Conservation (phyloP, 2,329 filamentous ascomycete genomes). For the Microcyclospora pomicola region DNA sequence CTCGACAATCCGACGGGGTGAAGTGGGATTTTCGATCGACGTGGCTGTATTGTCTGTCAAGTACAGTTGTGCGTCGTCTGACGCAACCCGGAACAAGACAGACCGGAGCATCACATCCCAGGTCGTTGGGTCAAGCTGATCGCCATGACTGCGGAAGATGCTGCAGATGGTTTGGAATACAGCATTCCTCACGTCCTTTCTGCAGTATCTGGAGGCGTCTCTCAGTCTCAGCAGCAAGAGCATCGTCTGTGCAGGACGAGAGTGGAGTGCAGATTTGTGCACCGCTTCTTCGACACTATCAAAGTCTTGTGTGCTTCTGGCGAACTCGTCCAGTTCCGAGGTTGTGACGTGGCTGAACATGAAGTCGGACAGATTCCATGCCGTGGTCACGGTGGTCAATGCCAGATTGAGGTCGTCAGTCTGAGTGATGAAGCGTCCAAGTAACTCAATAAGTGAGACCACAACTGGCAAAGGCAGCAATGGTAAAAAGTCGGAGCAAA, state of each 20-base stretch:
- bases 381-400: slow-evolving; percentile 87
- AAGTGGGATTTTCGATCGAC: not conserved
- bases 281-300: slow-evolving; percentile 13
- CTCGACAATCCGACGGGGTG: not conserved
- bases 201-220: slow-evolving; percentile 54
- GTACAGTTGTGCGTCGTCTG: slow-evolving; percentile 23
- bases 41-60: not conserved
- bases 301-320: slow-evolving; percentile 8
- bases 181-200: slow-evolving; percentile 67
- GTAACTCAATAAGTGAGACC: slow-evolving; percentile 71
- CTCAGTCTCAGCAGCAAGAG: slow-evolving; percentile 58
- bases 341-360: slow-evolving; percentile 41
- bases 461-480: slow-evolving; percentile 54
- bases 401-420: slow-evolving; percentile 90
- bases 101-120: slow-evolving; percentile 75
- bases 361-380: slow-evolving; percentile 90
- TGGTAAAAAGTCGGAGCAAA: slow-evolving; percentile 85
- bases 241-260: slow-evolving; percentile 56
- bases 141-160: slow-evolving; percentile 84
- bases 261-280: slow-evolving; percentile 4
- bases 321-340: slow-evolving; percentile 20
- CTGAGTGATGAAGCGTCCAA: slow-evolving; percentile 81
- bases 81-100: slow-evolving; percentile 64
- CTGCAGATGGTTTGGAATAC: slow-evolving; percentile 81
- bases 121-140: slow-evolving; percentile 59